Evolutionary conservation across 2,329 filamentous ascomycete species (phyloP).

Genomic region (Kalmusia sp.): DNA sequence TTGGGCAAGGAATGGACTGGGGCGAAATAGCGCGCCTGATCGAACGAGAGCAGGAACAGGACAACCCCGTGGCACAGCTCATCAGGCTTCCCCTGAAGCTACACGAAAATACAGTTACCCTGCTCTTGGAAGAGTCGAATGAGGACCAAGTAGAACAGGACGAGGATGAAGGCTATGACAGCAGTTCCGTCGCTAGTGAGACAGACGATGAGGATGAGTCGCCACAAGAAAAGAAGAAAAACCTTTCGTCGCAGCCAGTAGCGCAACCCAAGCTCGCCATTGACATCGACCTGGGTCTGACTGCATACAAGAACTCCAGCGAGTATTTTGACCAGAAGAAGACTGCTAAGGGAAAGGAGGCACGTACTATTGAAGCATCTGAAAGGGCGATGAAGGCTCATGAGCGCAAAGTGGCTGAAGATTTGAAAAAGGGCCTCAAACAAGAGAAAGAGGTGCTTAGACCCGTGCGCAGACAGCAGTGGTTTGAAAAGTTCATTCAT

Average conservation of each 20-base stretch:
- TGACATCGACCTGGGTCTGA: slow-evolving; percentile 83
- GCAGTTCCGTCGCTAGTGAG: slow-evolving; percentile 68
- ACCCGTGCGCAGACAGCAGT: slow-evolving; percentile 81
- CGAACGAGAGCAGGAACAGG: slow-evolving; percentile 80
- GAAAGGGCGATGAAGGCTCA: slow-evolving; percentile 85
- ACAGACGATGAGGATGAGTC: slow-evolving; percentile 65
- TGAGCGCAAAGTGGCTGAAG: slow-evolving; percentile 84
- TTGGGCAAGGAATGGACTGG: slow-evolving; percentile 97
- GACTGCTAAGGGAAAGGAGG: slow-evolving; percentile 81
- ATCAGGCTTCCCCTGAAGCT: slow-evolving; percentile 89
- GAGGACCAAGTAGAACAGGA: slow-evolving; percentile 68
- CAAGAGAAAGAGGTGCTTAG: slow-evolving; percentile 89
- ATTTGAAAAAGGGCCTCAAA: slow-evolving; percentile 86
- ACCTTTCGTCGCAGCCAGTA: slow-evolving; percentile 37
- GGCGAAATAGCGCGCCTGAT: slow-evolving; percentile 87
- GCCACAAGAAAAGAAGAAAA: slow-evolving; percentile 57
- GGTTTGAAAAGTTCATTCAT: slow-evolving; percentile 98
- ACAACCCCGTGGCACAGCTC: slow-evolving; percentile 84
- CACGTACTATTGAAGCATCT: slow-evolving; percentile 84
- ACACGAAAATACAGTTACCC: slow-evolving; percentile 85
- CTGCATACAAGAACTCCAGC: slow-evolving; percentile 87
- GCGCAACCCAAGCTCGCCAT: slow-evolving; percentile 65
- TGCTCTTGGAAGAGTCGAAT: slow-evolving; percentile 76
- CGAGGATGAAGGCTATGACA: slow-evolving; percentile 62
- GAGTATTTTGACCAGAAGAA: slow-evolving; percentile 93